Evolutionary conservation across 176 grass and related monocot genomes (phyloP).

Genomic region (Tillandsia fasciculata): DNA sequence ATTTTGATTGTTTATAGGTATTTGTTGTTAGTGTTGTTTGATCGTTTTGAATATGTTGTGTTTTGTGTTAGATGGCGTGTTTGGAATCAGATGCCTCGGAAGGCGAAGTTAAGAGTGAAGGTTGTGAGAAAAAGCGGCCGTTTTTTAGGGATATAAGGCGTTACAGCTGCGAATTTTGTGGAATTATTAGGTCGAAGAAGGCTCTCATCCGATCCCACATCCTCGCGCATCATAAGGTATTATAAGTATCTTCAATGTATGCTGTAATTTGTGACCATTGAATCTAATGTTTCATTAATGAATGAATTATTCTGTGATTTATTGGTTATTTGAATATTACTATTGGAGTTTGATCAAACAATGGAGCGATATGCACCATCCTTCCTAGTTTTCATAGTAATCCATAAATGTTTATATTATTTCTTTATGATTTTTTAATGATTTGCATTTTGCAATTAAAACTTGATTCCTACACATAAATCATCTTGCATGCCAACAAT

Average conservation of each 20-base stretch:
- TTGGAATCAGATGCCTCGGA: background rate
- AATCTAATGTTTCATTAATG: background rate
- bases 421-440: too few relatives aligned
- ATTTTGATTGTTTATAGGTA: too few relatives aligned
- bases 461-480: too few relatives aligned
- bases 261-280: background rate
- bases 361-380: too few relatives aligned
- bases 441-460: too few relatives aligned
- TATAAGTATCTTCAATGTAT: background rate
- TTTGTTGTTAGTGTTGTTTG: too few relatives aligned
- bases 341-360: too few relatives aligned
- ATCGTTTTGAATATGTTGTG: too few relatives aligned
- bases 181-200: constrained; percentile 44
- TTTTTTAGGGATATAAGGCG: constrained; percentile 34
- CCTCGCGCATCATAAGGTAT: constrained; percentile 39
- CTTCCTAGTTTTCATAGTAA: too few relatives aligned
- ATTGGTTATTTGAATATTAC: too few relatives aligned
- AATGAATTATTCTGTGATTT: background rate
- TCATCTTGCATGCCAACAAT: too few relatives aligned
- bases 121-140: background rate
- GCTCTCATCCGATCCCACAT: constrained; percentile 53
- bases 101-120: constrained; percentile 9
- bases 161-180: constrained; percentile 55
- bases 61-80: background rate
- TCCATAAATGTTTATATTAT: too few relatives aligned